These are phyloP conservation scores for Exophiala bonariae DNA, from an alignment of 2,329 filamentous ascomycete species.

Conservation along the genomic window DNA sequence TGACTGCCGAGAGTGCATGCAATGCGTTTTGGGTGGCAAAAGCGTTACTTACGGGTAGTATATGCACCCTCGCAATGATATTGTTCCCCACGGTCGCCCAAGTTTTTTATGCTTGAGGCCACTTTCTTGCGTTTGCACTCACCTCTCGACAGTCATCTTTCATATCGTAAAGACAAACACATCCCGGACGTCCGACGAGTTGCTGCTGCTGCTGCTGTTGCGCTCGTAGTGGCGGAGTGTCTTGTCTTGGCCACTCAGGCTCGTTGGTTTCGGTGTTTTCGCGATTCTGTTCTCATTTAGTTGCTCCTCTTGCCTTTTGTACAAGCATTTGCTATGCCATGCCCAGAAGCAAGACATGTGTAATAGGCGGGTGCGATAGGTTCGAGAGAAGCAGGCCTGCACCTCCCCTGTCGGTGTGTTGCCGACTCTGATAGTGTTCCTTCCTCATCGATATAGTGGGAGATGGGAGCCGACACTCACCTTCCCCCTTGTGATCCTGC, in stretches of 20 bases:
- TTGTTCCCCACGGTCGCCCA: background rate
- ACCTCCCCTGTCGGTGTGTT: background rate
- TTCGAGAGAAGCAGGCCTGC: background rate
- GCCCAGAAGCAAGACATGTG: background rate
- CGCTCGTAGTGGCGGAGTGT: background rate
- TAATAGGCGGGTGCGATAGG: background rate
- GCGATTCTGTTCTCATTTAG: background rate
- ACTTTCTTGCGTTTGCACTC: background rate
- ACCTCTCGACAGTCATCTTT: background rate
- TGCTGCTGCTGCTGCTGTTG: too few species aligned
- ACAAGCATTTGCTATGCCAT: background rate
- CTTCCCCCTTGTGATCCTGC: constrained; percentile 3
- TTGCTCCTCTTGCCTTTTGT: background rate
- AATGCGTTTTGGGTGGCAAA: background rate
- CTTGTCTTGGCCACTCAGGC: background rate
- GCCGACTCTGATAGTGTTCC: background rate
- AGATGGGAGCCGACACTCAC: background rate
- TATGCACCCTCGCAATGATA: background rate
- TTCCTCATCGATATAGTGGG: background rate
- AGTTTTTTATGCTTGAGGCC: background rate
- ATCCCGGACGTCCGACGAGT: background rate
- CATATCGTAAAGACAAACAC: background rate
- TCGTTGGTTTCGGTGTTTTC: background rate
- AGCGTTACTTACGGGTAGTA: background rate
- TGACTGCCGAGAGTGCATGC: background rate